Base-by-base conservation (phyloP, 2,329 filamentous ascomycete species). In the Fusarium luffae region DNA sequence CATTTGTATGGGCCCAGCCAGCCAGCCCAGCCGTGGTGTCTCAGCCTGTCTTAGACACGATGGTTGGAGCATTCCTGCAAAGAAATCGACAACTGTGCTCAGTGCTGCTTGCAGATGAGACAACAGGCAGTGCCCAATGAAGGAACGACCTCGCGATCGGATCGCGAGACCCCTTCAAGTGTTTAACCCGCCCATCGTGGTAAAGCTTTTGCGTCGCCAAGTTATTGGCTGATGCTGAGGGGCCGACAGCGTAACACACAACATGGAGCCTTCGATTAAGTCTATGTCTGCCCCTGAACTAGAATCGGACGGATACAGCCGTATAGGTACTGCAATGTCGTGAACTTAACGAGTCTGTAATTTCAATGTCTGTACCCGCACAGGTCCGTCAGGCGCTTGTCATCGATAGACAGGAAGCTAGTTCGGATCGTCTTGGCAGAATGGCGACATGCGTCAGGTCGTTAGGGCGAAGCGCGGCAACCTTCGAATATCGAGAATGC, bases 271-370 rank as follows among this genome's bases (percentile, higher is more conserved):
- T 37, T 44, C 28, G 46, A 49, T 46, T 54, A 43, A 55, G 28
- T 42, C 60, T 51, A 66, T 59, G 54, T 47, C 54, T 70, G 63
- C 69, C 69, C 69, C 69, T 72, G 69, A 72, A 40, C 66, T 72
- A 72, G 55, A 63, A 56, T 58, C 50, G 51, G 46, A n/a, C n/a
- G 49, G 23, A 21, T 52, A 37, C 25, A 28, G 10, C 23, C n/a
- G 27, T 28, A 28, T 9, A 13, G 41, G 44, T 21, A 51, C 23
- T 51, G 32, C 41, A 48, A 49, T 64, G 37, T 46, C 43, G 54
- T 61, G 46, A 71, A 32, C 46, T 65, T 44, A 40, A 60, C 54
- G 42, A 50, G 55, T 42, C 19, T 52, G 49, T 12, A 70, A 70
- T 70, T 68, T 70, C 58, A 60, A 27, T 23, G 25, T 54, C 42